Conservation (phyloP, 2,329 filamentous ascomycete genomes). For the Malbranchea cinnamomea region DNA sequence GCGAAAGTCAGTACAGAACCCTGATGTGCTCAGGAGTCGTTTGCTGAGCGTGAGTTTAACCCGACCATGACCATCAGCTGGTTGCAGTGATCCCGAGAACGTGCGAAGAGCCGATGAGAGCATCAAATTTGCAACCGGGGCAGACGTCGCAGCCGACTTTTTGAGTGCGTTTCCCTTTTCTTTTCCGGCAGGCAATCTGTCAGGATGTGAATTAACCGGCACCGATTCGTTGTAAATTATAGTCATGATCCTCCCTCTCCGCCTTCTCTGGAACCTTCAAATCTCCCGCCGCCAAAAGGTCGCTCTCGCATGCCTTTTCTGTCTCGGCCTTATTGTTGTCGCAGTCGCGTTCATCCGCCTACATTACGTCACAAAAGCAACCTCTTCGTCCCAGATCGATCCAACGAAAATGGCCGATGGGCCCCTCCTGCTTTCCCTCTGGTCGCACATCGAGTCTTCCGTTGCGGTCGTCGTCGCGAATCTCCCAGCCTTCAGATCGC, state of each 20-base stretch:
- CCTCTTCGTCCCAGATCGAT: neutral
- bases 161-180: conserved; percentile 10
- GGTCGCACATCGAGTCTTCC: conserved; percentile 3
- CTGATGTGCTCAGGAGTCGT: neutral
- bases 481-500: conserved; percentile 5
- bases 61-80: neutral
- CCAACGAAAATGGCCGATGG: neutral
- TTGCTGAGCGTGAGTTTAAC: too few relatives aligned
- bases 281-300: conserved; percentile 16
- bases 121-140: conserved; percentile 8
- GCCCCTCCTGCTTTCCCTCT: neutral
- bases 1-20: conserved; percentile 1
- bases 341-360: conserved; percentile 16
- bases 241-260: conserved; percentile 19
- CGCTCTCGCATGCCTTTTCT: conserved; percentile 16
- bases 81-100: neutral
- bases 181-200: too few relatives aligned
- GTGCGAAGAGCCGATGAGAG: neutral
- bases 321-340: conserved; percentile 15
- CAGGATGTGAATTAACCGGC: neutral
- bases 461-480: conserved; percentile 4
- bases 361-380: conserved; percentile 11
- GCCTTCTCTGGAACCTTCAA: conserved; percentile 15
- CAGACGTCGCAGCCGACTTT: conserved; percentile 14
- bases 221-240: neutral